These are phyloP conservation scores for Aspergillus phoenicis DNA, from an alignment of 2,329 filamentous ascomycete genomes.

Conservation along the genomic window DNA sequence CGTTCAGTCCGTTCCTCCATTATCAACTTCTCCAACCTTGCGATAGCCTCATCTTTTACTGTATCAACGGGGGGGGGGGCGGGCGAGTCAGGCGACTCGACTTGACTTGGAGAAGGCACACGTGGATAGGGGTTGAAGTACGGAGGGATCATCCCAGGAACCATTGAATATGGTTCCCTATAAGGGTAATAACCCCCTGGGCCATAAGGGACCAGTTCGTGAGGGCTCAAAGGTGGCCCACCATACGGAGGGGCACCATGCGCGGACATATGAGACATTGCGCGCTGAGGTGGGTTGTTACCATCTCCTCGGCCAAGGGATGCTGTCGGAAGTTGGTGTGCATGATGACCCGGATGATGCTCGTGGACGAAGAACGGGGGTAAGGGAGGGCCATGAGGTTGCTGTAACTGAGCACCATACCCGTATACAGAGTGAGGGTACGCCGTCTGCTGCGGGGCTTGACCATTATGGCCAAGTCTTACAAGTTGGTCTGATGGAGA, in stretches of 20 bases:
- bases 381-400: slow-evolving; percentile 29
- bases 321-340: slow-evolving; percentile 24
- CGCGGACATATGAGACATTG: slow-evolving; percentile 31
- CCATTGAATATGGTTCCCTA: slow-evolving; percentile 38
- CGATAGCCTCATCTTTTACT: slow-evolving; percentile 59
- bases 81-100: slow-evolving; percentile 31
- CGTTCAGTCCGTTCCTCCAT: slow-evolving; percentile 47
- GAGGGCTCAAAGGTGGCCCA: slow-evolving; percentile 34
- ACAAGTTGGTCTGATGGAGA: slow-evolving; percentile 38
- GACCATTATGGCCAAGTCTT: slow-evolving; percentile 32
- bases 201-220: slow-evolving; percentile 45
- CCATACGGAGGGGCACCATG: slow-evolving; percentile 34
- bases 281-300: slow-evolving; percentile 35
- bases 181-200: slow-evolving; percentile 38
- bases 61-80: slow-evolving; percentile 50
- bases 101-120: slow-evolving; percentile 36
- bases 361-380: slow-evolving; percentile 34
- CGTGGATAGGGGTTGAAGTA: slow-evolving; percentile 42
- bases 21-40: slow-evolving; percentile 63
- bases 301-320: slow-evolving; percentile 32
- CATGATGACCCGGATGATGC: slow-evolving; percentile 31
- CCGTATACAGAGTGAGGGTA: slow-evolving; percentile 34
- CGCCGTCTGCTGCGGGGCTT: slow-evolving; percentile 24
- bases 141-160: slow-evolving; percentile 38
- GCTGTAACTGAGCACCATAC: slow-evolving; percentile 33